Conservation (phyloP, 1,284 basidiomycete species). For the Xerocomus nothofagi region DNA sequence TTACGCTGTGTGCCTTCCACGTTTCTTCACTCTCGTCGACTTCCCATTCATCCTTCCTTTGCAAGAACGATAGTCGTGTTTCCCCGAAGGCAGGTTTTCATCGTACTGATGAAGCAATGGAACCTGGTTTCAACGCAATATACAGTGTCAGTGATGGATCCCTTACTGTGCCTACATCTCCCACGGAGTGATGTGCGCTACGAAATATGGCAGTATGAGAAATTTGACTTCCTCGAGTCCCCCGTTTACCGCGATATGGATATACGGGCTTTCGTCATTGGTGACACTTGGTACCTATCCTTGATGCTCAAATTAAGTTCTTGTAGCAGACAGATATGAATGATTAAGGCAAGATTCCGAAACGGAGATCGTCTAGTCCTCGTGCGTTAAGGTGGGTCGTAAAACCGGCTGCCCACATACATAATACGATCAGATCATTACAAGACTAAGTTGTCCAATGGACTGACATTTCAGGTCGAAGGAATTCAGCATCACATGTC, state of each 20-base stretch:
- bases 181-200: constrained; percentile 12
- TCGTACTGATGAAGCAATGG: constrained; percentile 30
- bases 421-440: constrained; percentile 17
- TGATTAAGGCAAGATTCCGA: constrained; percentile 13
- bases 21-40: constrained; percentile 15
- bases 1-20: constrained; percentile 7
- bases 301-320: constrained; percentile 11
- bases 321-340: constrained; percentile 11
- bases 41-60: constrained; percentile 6
- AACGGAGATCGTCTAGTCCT: constrained; percentile 31
- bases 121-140: constrained; percentile 19
- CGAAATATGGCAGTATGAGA: constrained; percentile 4
- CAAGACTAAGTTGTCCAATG: neutral
- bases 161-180: constrained; percentile 17
- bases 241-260: constrained; percentile 24
- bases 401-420: constrained; percentile 15
- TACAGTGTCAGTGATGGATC: constrained; percentile 11
- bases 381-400: constrained; percentile 36
- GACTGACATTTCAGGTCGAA: neutral
- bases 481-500: neutral
- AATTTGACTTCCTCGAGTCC: constrained; percentile 6
- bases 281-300: constrained; percentile 11
- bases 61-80: constrained; percentile 13
- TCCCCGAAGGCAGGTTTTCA: constrained; percentile 30
- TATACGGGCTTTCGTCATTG: constrained; percentile 8